These are phyloP conservation scores for Cicer pinnatifidum DNA, from an alignment of 306 rosid species.

Conservation along the genomic window DNA sequence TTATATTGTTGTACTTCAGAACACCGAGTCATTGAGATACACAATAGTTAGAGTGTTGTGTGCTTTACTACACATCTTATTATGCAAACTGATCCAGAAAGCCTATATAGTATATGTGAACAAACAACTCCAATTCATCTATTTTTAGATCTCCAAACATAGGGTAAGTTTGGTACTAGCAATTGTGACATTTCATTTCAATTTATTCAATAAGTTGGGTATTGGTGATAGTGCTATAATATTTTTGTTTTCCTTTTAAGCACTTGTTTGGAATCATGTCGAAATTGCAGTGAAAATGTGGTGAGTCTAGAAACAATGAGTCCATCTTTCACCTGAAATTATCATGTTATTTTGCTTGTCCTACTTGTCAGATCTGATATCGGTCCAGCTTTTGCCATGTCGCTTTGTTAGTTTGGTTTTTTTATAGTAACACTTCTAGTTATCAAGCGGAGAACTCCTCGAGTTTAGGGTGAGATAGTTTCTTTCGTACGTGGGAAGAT, in stretches of 20 bases:
- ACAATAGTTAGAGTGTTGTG: constrained; percentile 14
- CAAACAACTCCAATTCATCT: neutral
- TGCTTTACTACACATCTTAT: constrained; percentile 22
- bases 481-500: neutral
- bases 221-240: neutral
- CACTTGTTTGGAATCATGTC: neutral
- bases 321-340: neutral
- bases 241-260: neutral
- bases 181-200: constrained; percentile 30
- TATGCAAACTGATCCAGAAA: constrained; percentile 8
- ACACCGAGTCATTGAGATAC: neutral
- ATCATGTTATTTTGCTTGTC: neutral
- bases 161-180: neutral
- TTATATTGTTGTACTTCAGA: constrained; percentile 10
- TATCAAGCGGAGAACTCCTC: constrained; percentile 6
- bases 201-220: constrained; percentile 8
- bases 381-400: neutral
- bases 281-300: neutral
- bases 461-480: neutral
- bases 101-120: constrained; percentile 20
- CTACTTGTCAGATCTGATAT: neutral
- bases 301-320: neutral
- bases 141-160: neutral
- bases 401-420: neutral
- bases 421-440: constrained; percentile 27